Percentiles rank a stretch among this genome's conserved stretches.
Conservation (phyloP, 768 basidiomycete genomes). For the Suillus occidentalis region DNA sequence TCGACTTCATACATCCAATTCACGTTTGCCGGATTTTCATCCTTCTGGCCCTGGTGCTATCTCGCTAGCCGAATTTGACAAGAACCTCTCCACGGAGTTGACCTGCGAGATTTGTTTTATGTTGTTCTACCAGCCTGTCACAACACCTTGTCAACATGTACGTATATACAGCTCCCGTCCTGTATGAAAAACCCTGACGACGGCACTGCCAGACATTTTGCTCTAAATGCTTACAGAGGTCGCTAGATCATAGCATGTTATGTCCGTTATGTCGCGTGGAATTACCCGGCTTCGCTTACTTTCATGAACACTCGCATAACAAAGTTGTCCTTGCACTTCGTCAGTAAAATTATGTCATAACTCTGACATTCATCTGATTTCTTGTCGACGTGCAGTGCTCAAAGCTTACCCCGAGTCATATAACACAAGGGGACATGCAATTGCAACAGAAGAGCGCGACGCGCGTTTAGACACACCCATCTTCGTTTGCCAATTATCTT, state of each 20-base stretch:
- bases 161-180: conserved; percentile 30
- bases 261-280: conserved; percentile 88
- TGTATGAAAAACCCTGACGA: conserved; percentile 6
- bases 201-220: conserved; percentile 76
- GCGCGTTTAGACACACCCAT: conserved; percentile 85
- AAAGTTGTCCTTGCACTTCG: conserved; percentile 68
- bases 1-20: conserved; percentile 25
- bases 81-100: conserved; percentile 65
- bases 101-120: conserved; percentile 91
- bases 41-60: conserved; percentile 21
- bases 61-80: conserved; percentile 47
- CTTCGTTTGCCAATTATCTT: conserved; percentile 86
- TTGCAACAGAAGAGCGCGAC: conserved; percentile 76
- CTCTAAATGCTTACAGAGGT: conserved; percentile 81
- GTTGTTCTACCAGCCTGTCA: conserved; percentile 82
- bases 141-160: conserved; percentile 95
- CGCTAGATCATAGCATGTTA: conserved; percentile 77
- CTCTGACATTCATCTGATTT: conserved; percentile 10
- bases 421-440: conserved; percentile 58
- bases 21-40: conserved; percentile 32
- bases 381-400: conserved; percentile 46
- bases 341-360: conserved; percentile 35
- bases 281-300: conserved; percentile 73
- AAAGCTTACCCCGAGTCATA: conserved; percentile 68
- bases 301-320: conserved; percentile 80